Evolutionary conservation across 352 stramenopile genomes (phyloP).

Genomic region (Thalassiosira hispida): DNA sequence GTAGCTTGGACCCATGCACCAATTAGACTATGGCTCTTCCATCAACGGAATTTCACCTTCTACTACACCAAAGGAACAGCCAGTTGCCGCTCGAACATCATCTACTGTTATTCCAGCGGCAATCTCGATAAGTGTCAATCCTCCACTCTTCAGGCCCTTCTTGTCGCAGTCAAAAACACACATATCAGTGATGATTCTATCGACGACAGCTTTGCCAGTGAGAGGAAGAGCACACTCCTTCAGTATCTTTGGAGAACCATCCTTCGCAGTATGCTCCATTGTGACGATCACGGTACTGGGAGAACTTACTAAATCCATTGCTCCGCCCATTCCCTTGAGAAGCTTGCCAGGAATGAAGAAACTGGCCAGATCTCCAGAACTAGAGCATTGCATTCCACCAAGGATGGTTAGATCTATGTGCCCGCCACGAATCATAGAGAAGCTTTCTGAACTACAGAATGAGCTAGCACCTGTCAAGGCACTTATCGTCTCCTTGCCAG

Average conservation of each 20-base stretch:
- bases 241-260: conserved; percentile 93
- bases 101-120: conserved; percentile 74
- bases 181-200: conserved; percentile 92
- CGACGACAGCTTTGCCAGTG: conserved; percentile 93
- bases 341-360: conserved; percentile 93
- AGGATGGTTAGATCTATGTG: conserved; percentile 97
- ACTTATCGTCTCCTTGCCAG: conserved; percentile 96
- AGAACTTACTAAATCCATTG: conserved; percentile 94
- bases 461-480: conserved; percentile 91
- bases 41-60: conserved; percentile 56
- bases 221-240: conserved; percentile 92
- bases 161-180: conserved; percentile 86
- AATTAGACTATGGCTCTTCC: conserved; percentile 37
- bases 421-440: conserved; percentile 96
- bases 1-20: no score
- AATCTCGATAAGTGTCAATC: conserved; percentile 90
- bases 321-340: conserved; percentile 97
- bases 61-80: conserved; percentile 59
- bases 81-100: conserved; percentile 72
- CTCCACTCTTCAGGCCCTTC: conserved; percentile 54
- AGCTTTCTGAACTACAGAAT: conserved; percentile 94
- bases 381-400: conserved; percentile 92
- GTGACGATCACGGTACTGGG: conserved; percentile 94
- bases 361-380: conserved; percentile 94
- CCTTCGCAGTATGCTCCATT: conserved; percentile 96